Evolutionary conservation across 2,329 filamentous ascomycete species (phyloP).

Genomic region (Sarocladium kiliense): DNA sequence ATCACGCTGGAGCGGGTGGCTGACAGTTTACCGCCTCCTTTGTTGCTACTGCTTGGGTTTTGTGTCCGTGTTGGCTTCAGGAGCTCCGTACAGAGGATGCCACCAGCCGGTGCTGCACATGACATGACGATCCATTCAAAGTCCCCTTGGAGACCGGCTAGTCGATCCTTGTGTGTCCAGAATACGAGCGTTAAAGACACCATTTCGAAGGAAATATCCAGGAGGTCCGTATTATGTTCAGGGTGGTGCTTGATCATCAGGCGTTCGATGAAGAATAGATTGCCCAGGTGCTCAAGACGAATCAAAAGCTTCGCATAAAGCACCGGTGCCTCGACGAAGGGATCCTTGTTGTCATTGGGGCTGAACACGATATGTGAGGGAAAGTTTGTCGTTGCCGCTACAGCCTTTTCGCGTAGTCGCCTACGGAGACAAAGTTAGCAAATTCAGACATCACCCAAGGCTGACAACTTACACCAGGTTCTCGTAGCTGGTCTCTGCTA

Average conservation of each 20-base stretch:
- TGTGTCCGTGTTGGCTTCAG: conserved; percentile 30
- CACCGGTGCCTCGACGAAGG: conserved; percentile 32
- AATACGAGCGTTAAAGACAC: conserved; percentile 37
- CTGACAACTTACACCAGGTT: conserved; percentile 9
- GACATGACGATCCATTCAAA: conserved; percentile 46
- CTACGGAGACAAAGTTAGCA: conserved; percentile 31
- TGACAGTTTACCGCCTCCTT: neutral
- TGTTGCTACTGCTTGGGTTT: conserved; percentile 18
- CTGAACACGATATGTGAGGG: conserved; percentile 43
- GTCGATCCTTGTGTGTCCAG: conserved; percentile 41
- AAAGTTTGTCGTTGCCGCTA: conserved; percentile 36
- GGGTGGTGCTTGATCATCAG: conserved; percentile 38
- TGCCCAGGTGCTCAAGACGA: conserved; percentile 45
- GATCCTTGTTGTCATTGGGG: conserved; percentile 44
- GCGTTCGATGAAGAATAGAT: conserved; percentile 52
- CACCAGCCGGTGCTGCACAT: conserved; percentile 41
- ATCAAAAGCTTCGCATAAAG: conserved; percentile 40
- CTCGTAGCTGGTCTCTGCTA: conserved; percentile 17
- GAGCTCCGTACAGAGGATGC: conserved; percentile 44
- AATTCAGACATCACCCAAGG: conserved; percentile 21
- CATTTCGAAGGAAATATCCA: conserved; percentile 40
- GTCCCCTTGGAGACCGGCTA: conserved; percentile 31
- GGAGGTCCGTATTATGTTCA: conserved; percentile 31
- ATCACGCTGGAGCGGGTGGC: conserved; percentile 40
- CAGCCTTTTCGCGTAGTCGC: conserved; percentile 41